These are phyloP conservation scores for Entonaema liquescens DNA, from an alignment of 495 filamentous ascomycete genomes.

Conservation along the genomic window DNA sequence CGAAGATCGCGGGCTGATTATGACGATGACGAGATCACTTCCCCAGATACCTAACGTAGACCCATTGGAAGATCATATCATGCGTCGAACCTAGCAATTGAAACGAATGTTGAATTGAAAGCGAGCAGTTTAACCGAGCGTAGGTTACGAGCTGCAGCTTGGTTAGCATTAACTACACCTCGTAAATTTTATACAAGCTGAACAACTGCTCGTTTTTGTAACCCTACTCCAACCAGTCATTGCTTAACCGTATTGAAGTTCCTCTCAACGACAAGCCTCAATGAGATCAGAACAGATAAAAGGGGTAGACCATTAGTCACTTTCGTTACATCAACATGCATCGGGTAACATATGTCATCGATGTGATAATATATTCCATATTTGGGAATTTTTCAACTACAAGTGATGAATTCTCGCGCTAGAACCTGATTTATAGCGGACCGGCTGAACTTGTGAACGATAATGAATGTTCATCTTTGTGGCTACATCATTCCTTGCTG, in stretches of 20 bases:
- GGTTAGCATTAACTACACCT: neutral
- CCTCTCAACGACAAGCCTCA: conserved; percentile 1
- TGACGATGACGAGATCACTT: conserved; percentile 53
- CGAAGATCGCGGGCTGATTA: conserved; percentile 48
- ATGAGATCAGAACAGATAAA: neutral
- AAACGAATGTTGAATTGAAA: conserved; percentile 25
- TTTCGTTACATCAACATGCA: conserved; percentile 1
- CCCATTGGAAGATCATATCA: conserved; percentile 39
- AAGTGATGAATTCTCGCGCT: conserved; percentile 1
- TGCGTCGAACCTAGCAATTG: conserved; percentile 24
- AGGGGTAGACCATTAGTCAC: neutral
- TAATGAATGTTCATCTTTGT: neutral
- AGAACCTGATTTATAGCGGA: conserved; percentile 8
- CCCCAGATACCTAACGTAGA: conserved; percentile 36
- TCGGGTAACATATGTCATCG: neutral
- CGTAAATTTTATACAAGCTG: neutral
- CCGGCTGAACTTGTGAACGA: neutral
- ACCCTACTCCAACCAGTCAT: neutral
- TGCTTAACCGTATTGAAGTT: neutral
- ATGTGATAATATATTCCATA: neutral
- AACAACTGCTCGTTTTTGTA: neutral
- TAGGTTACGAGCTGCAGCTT: neutral
- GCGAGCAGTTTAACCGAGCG: conserved; percentile 7
- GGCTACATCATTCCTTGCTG: conserved; percentile 56
- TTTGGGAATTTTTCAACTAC: conserved; percentile 5